phyloP scores from a whole-genome alignment of 2,329 filamentous ascomycete genomes.

The Colletotrichum liriopes region DNA sequence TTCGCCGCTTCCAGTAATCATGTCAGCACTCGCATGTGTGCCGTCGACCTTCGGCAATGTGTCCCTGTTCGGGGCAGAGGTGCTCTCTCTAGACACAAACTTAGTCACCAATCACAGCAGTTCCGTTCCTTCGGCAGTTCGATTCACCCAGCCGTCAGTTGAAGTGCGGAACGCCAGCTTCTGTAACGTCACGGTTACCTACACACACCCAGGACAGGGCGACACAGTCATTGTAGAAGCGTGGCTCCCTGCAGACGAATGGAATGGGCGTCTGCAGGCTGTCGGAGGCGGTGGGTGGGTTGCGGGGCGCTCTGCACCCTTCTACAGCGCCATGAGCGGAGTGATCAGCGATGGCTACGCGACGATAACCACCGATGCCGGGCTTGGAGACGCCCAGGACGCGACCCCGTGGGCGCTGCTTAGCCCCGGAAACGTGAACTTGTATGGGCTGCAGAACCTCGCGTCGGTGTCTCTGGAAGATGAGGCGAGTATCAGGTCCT shows the following conservation, averaged over 20 bases:
- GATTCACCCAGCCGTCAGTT: constrained; percentile 21
- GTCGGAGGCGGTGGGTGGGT: constrained; percentile 51
- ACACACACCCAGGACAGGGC: constrained; percentile 46
- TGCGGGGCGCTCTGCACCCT: constrained; percentile 44
- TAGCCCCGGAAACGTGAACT: constrained; percentile 40
- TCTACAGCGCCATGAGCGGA: constrained; percentile 40
- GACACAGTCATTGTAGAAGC: constrained; percentile 47
- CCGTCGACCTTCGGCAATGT: background rate
- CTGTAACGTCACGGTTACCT: constrained; percentile 50
- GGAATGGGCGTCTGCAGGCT: constrained; percentile 51
- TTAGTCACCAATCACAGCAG: constrained; percentile 24
- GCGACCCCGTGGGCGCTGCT: constrained; percentile 43
- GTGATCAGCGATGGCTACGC: constrained; percentile 44
- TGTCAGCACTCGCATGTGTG: constrained; percentile 6
- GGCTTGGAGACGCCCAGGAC: constrained; percentile 11
- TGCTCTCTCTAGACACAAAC: background rate
- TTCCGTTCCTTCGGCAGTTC: constrained; percentile 1
- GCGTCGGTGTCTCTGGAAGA: constrained; percentile 56
- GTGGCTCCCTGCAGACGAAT: constrained; percentile 47
- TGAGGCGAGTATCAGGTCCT: constrained; percentile 7
- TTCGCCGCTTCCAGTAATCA: background rate
- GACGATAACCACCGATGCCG: constrained; percentile 45
- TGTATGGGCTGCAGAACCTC: constrained; percentile 53
- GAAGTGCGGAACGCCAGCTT: constrained; percentile 40
- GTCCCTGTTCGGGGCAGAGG: constrained; percentile 19